phyloP scores from a whole-genome alignment of 2,329 filamentous ascomycete genomes.

The Aspergillaceae sp. region DNA sequence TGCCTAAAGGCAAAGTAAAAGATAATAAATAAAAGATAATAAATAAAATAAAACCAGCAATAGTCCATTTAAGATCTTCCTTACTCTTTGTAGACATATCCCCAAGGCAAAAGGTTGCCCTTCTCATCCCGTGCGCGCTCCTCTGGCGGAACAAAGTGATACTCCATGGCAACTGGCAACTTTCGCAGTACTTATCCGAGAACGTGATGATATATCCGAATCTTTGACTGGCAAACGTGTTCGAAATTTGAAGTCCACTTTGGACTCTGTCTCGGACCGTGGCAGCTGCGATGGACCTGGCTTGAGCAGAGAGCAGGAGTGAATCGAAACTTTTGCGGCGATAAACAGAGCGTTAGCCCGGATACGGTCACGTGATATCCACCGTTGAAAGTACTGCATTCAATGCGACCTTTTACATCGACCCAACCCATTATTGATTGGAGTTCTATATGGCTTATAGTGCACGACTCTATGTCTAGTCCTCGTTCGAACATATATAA shows the following conservation, averaged over 20 bases:
- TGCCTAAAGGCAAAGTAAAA: neutral
- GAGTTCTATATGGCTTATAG: no score
- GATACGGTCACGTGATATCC: constrained; percentile 13
- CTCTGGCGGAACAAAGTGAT: constrained; percentile 55
- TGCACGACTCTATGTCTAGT: no score
- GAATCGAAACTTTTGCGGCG: constrained; percentile 12
- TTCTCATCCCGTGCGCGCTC: constrained; percentile 53
- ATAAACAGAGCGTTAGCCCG: constrained; percentile 18
- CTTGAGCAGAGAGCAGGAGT: neutral
- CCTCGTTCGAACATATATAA: no score
- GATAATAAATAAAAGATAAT: neutral
- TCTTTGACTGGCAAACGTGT: neutral
- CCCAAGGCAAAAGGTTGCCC: constrained; percentile 55
- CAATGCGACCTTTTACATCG: no score
- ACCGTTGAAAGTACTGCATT: neutral
- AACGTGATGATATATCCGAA: neutral
- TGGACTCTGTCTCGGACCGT: no score
- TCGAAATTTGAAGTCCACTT: no score
- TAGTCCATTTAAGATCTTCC: constrained; percentile 10
- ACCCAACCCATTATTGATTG: no score
- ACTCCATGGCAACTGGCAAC: constrained; percentile 43
- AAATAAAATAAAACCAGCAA: constrained; percentile 5
- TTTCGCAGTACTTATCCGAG: neutral
- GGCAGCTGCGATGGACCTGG: neutral
- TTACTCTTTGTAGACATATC: constrained; percentile 54